Evolutionary conservation across 148 eudicot species (phyloP), one percentile per base, ranked within the genome.

Genomic region (Rhododendron griersonianum): DNA sequence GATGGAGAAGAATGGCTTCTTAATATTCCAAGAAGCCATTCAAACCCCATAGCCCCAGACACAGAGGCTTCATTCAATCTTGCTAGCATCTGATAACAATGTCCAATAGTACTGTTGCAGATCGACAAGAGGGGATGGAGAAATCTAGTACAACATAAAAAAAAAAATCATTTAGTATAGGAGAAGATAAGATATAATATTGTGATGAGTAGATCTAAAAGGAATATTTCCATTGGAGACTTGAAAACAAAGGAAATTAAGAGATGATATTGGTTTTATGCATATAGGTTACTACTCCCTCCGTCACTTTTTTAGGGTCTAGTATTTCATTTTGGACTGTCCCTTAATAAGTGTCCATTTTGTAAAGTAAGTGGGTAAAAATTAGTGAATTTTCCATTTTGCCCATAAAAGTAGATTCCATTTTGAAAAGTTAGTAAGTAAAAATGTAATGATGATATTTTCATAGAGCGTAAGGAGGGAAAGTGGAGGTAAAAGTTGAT

Each of bases 1-100:
- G 94, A 96, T 89, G 98, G 98, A 23, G 61, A 88, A 47, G 90
- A 96, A 5, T 96, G 98, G 98, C 94, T 96, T 91, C 86, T 88
- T 89, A 65, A n/a, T 65, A 69, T 28, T 69, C 84, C 87, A 83
- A 67, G 48, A 53, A 13, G 18, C 35, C 11, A 44, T 50, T 19
- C 81, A 45, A 19, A 86, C 15, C n/a, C n/a, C 5, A 25, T 5
- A 81, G 81, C 69, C 23, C 4, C 75, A 25, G n/a, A 47, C 53
- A 23, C 15, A 23, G n/a, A 73, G 63, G 44, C 33, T 25, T 82
- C 80, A 51, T 86, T 41, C 28, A 21, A 78, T 76, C 76, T 19
- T 83, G 33, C 61, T 63, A 63, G 39, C 63, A 28, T 84, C 39
- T 65, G 30, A 63, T 41, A 57, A 35, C 59, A 19, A 78, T 47